Percentiles rank a stretch among this genome's conserved stretches.
These are phyloP conservation scores for Aspergillus spinulosporus DNA, from an alignment of 2,329 filamentous ascomycete species.

Conservation along the genomic window DNA sequence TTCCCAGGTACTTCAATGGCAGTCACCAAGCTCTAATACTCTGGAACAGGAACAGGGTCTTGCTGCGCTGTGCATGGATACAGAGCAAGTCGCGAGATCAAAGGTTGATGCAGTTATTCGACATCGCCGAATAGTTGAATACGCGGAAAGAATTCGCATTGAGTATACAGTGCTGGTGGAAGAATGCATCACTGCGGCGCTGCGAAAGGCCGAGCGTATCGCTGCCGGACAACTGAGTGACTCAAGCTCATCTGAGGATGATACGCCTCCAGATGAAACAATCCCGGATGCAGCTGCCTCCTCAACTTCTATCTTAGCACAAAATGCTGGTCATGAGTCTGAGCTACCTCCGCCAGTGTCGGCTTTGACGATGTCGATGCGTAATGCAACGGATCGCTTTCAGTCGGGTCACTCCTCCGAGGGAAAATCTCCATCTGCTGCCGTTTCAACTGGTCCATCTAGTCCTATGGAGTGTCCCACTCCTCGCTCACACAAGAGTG, in stretches of 20 bases:
- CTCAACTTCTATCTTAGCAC: slow-evolving; percentile 10
- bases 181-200: slow-evolving; percentile 89
- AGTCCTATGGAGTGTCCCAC: slow-evolving; percentile 91
- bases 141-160: slow-evolving; percentile 89
- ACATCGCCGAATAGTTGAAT: slow-evolving; percentile 90
- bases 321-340: slow-evolving; percentile 15
- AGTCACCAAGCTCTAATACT: slow-evolving; percentile 87
- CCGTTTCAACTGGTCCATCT: slow-evolving; percentile 78
- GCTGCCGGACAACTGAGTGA: slow-evolving; percentile 82
- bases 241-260: slow-evolving; percentile 64
- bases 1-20: slow-evolving; percentile 93
- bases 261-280: slow-evolving; percentile 45
- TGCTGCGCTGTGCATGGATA: slow-evolving; percentile 83
- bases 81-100: slow-evolving; percentile 75
- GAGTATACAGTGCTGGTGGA: slow-evolving; percentile 92
- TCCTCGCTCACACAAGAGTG: slow-evolving; percentile 74
- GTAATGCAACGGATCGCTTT: slow-evolving; percentile 54
- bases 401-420: slow-evolving; percentile 46
- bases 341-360: slow-evolving; percentile 36
- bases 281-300: slow-evolving; percentile 13
- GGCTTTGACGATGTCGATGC: slow-evolving; percentile 58
- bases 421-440: slow-evolving; percentile 60
- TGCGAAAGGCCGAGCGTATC: slow-evolving; percentile 85
- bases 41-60: slow-evolving; percentile 92
- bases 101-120: slow-evolving; percentile 94